Conservation (phyloP, 805 yeast genomes). For the Kluyveromyces siamensis region DNA sequence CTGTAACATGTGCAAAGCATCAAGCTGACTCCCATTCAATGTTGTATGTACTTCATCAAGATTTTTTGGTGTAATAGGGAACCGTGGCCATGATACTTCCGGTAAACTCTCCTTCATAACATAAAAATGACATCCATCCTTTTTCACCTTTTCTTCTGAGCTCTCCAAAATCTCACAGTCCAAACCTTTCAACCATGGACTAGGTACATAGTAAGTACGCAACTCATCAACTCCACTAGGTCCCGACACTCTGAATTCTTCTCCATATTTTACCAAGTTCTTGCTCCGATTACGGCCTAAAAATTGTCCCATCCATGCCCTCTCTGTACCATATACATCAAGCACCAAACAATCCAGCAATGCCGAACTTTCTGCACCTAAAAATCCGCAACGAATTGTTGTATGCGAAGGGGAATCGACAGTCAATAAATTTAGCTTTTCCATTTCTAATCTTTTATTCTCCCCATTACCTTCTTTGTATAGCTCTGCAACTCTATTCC, state of each 20-base stretch:
- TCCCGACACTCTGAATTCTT: constrained; percentile 1
- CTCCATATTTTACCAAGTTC: constrained; percentile 15
- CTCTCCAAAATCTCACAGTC: constrained; percentile 23
- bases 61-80: background rate
- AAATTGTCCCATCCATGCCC: constrained; percentile 22
- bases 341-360: constrained; percentile 23
- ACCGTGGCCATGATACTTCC: constrained; percentile 3
- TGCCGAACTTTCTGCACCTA: constrained; percentile 6
- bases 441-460: background rate
- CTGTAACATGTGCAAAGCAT: constrained; percentile 16
- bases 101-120: constrained; percentile 8
- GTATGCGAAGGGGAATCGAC: background rate
- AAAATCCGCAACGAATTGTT: background rate
- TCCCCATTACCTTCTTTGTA: background rate
- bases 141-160: background rate
- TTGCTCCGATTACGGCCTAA: constrained; percentile 6
- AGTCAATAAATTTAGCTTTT: background rate
- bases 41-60: constrained; percentile 13
- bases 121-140: constrained; percentile 27
- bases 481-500: background rate
- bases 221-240: constrained; percentile 10
- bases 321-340: constrained; percentile 27
- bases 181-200: constrained; percentile 17
- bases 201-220: constrained; percentile 19
- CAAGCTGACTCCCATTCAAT: constrained; percentile 15